Percentiles rank a stretch among this genome's conserved stretches.
phyloP scores from a whole-genome alignment of 495 filamentous ascomycete genomes.

The Lophiostoma macrostomum region DNA sequence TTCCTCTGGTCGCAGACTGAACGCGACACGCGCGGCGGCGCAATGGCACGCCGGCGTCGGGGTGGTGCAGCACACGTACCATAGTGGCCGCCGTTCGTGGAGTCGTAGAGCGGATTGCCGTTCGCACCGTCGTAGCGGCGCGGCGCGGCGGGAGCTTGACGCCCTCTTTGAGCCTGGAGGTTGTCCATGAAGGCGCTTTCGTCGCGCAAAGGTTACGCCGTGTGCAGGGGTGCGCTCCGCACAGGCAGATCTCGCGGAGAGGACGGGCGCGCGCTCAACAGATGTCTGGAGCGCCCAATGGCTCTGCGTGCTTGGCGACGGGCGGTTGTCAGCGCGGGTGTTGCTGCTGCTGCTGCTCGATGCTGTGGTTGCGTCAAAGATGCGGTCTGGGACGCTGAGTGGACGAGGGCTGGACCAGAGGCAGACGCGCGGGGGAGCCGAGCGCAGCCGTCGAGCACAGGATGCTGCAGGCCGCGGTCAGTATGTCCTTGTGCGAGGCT shows the following conservation, averaged over 20 bases:
- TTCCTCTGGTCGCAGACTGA: background rate
- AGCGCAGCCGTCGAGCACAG: background rate
- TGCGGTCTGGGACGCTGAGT: constrained; percentile 29
- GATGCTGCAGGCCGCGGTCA: constrained; percentile 18
- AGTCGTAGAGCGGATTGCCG: constrained; percentile 68
- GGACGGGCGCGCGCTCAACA: constrained; percentile 9
- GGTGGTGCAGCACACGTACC: constrained; percentile 65
- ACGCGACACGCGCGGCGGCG: background rate
- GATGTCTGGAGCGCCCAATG: too few relatives aligned
- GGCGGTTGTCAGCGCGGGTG: constrained; percentile 12
- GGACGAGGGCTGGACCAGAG: background rate
- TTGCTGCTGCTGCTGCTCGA: constrained; percentile 18
- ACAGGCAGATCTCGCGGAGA: background rate
- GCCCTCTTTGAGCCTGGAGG: constrained; percentile 50
- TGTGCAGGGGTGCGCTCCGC: background rate
- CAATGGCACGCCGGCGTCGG: too few relatives aligned
- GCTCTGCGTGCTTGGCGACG: too few relatives aligned
- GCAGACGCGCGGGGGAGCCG: constrained; percentile 18
- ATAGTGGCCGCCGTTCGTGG: constrained; percentile 80
- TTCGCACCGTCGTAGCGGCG: constrained; percentile 41
- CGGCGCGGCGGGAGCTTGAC: constrained; percentile 40
- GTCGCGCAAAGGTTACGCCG: constrained; percentile 14
- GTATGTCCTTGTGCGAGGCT: constrained; percentile 22
- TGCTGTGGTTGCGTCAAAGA: constrained; percentile 27
- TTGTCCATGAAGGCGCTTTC: constrained; percentile 52